These are phyloP conservation scores for Exophiala lecanii-corni DNA, from an alignment of 2,329 filamentous ascomycete species.

Conservation along the genomic window DNA sequence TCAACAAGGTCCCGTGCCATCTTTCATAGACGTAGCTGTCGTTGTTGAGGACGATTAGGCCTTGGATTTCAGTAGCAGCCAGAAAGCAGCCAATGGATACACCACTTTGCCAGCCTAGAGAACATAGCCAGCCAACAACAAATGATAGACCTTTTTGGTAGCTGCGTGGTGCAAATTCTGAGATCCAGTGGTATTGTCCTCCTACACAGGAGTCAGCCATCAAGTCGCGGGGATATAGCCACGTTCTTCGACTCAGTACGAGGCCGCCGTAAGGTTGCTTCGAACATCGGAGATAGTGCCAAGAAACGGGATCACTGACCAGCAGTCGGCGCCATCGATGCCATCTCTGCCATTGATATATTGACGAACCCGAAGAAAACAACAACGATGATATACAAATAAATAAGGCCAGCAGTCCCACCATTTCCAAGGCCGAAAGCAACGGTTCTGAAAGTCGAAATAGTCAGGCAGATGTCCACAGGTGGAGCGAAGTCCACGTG, in stretches of 20 bases:
- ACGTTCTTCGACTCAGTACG: too few relatives aligned
- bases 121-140: conserved; percentile 43
- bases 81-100: conserved; percentile 44
- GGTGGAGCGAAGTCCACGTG: too few relatives aligned
- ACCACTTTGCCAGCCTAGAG: conserved; percentile 37
- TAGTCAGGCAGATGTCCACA: too few relatives aligned
- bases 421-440: conserved; percentile 38
- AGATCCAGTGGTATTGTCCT: conserved; percentile 47
- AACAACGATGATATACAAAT: conserved; percentile 47
- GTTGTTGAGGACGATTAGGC: conserved; percentile 41
- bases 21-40: conserved; percentile 27
- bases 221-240: too few relatives aligned
- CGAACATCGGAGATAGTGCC: too few relatives aligned
- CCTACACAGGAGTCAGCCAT: neutral
- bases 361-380: conserved; percentile 39
- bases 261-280: too few relatives aligned
- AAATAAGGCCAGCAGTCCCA: conserved; percentile 51
- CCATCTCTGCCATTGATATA: conserved; percentile 47
- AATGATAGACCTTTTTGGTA: conserved; percentile 23
- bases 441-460: conserved; percentile 11
- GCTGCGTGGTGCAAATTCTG: conserved; percentile 34
- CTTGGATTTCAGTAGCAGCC: conserved; percentile 42
- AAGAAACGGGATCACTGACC: too few relatives aligned
- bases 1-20: conserved; percentile 32
- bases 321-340: conserved; percentile 36